Base-by-base conservation (phyloP, 441 rosid genomes). In the Arabidopsis lyrata region DNA sequence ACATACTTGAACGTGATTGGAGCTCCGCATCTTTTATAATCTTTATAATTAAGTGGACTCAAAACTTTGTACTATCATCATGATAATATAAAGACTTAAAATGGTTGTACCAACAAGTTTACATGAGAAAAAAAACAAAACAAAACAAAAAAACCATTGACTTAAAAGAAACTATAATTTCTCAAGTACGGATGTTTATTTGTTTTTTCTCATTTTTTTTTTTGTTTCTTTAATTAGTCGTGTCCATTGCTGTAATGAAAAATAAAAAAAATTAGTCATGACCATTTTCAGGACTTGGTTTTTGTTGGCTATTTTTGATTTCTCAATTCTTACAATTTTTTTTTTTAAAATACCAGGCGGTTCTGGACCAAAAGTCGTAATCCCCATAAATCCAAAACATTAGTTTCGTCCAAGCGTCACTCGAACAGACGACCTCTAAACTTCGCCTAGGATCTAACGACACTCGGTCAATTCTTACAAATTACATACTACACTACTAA, bases 1-100 rank as follows among this genome's bases (percentile, higher is more conserved):
- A 35, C 35, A 6, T 42, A 34, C 3, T 4, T 27, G 14, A 58
- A 56, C 60, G 66, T 73, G 72, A 73, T 49, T 74, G 77, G 54
- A 57, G 77, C 66, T 45, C 42, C 0, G 8, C 24, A 16, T 38
- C 44, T 24, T 20, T 5, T 63, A 20, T 9, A 2, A 24, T 2
- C 29, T 53, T 53, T 8, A 57, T 57, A 18, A 56, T 48, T 29
- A 50, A 16, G 34, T 0, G 52, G 62, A 32, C 29, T 72, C 47
- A 41, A 5, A 39, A 72, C 15, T 39, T 63, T 72, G 20, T 63
- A 62, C 34, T 62, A 69, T 47, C 45, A 72, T 22, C n/a, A 29
- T 36, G 59, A 15, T 59, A 8, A 41, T 42, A 24, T 24, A 24
- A 24, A 48, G 8, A 45, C 31, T 31, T 32, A 41, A 41, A 16